phyloP scores from a whole-genome alignment of 371 early-diverging fungal genomes.

The Dinochytrium kinnereticum region DNA sequence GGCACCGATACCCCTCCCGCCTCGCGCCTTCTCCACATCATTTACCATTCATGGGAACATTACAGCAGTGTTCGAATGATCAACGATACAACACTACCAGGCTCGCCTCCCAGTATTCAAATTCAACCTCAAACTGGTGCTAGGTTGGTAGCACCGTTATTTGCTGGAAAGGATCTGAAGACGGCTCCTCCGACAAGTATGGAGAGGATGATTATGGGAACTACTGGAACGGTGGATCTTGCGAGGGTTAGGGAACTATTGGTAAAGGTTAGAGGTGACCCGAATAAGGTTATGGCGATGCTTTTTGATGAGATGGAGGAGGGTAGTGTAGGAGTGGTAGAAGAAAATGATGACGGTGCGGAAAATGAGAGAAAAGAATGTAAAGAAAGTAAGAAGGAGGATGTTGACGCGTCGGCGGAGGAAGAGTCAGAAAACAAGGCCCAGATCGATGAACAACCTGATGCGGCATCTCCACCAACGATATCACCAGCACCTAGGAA shows the following conservation, averaged over 20 bases:
- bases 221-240: neutral
- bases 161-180: neutral
- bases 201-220: neutral
- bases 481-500: neutral
- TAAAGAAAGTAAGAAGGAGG: neutral
- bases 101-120: conserved; percentile 4
- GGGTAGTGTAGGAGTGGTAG: neutral
- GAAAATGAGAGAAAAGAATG: neutral
- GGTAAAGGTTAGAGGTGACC: neutral
- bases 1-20: conserved; percentile 42
- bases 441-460: neutral
- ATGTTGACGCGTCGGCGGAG: too few species aligned
- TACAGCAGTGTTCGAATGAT: conserved; percentile 77
- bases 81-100: conserved; percentile 34
- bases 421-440: neutral
- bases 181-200: neutral
- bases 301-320: conserved; percentile 2
- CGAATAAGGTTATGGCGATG: neutral
- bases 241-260: neutral
- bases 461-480: neutral
- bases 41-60: conserved; percentile 87
- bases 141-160: neutral
- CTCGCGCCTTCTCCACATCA: conserved; percentile 66
- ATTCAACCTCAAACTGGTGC: neutral
- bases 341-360: neutral